phyloP scores from a whole-genome alignment of 2,329 filamentous ascomycete genomes.

The Tolypocladium ophioglossoides region DNA sequence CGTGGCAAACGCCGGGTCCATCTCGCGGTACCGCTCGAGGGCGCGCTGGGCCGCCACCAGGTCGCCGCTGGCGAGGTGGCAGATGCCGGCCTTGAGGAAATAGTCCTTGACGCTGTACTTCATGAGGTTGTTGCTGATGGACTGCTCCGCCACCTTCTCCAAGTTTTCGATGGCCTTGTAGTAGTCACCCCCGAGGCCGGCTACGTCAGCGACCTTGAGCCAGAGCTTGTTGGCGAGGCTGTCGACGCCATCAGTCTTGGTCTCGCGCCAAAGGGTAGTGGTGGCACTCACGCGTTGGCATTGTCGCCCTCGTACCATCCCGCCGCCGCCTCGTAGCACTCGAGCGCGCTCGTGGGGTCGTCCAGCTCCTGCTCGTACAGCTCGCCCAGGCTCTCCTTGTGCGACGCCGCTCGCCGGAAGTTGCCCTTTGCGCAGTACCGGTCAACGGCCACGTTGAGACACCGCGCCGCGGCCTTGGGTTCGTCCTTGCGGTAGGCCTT shows the following conservation, averaged over 20 bases:
- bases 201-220: conserved; percentile 83
- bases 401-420: conserved; percentile 78
- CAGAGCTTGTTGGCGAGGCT: conserved; percentile 88
- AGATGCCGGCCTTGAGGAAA: conserved; percentile 87
- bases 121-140: conserved; percentile 85
- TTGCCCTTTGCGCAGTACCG: conserved; percentile 87
- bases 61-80: conserved; percentile 66
- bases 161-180: conserved; percentile 71
- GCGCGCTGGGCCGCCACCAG: conserved; percentile 69
- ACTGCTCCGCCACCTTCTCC: conserved; percentile 70
- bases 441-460: conserved; percentile 67
- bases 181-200: conserved; percentile 75
- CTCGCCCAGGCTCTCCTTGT: conserved; percentile 83
- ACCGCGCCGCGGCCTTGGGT: conserved; percentile 72
- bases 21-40: conserved; percentile 70
- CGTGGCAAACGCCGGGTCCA: conserved; percentile 65
- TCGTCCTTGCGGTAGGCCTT: conserved; percentile 86
- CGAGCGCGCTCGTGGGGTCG: conserved; percentile 67
- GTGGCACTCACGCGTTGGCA: conserved; percentile 59
- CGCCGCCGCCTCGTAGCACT: conserved; percentile 76
- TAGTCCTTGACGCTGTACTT: conserved; percentile 93
- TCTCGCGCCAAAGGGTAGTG: not conserved
- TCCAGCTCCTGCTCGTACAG: conserved; percentile 74
- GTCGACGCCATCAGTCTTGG: not conserved
- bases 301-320: conserved; percentile 85